These are phyloP conservation scores for Rhizophagus clarus DNA, from an alignment of 192 early-diverging fungal species.

Conservation along the genomic window DNA sequence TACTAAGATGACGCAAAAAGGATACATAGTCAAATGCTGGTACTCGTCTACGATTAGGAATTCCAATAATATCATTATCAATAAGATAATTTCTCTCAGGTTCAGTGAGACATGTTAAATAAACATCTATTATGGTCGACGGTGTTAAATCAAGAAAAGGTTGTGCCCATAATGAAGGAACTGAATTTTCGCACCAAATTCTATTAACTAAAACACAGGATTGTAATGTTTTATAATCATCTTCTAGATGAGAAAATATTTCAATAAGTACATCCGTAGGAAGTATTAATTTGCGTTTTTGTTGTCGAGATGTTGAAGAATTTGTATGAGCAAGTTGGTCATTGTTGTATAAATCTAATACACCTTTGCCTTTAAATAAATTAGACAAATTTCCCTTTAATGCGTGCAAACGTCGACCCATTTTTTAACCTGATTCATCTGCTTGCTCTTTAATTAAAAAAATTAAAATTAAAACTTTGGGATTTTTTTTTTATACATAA, in stretches of 20 bases:
- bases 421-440: background rate
- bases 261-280: slow-evolving; percentile 4
- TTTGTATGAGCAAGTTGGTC: background rate
- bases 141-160: slow-evolving; percentile 14
- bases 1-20: slow-evolving; percentile 4
- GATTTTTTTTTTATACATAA: background rate
- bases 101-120: slow-evolving; percentile 4
- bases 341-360: too few relatives aligned
- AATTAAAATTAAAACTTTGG: background rate
- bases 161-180: slow-evolving; percentile 24
- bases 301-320: background rate
- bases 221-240: slow-evolving; percentile 19
- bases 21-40: slow-evolving; percentile 15
- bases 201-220: slow-evolving; percentile 18
- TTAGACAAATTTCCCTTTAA: slow-evolving; percentile 1
- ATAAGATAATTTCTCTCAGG: background rate
- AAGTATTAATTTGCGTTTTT: background rate
- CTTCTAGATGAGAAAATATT: slow-evolving; percentile 16
- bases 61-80: background rate
- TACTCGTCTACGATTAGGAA: background rate
- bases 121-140: slow-evolving; percentile 6
- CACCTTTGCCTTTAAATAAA: background rate
- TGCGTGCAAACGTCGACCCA: slow-evolving; percentile 10
- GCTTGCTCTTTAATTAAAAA: background rate
- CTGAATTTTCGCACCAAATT: slow-evolving; percentile 18